Conservation (phyloP, 2,329 filamentous ascomycete species). For the Arthrobotrys sphaeroides region DNA sequence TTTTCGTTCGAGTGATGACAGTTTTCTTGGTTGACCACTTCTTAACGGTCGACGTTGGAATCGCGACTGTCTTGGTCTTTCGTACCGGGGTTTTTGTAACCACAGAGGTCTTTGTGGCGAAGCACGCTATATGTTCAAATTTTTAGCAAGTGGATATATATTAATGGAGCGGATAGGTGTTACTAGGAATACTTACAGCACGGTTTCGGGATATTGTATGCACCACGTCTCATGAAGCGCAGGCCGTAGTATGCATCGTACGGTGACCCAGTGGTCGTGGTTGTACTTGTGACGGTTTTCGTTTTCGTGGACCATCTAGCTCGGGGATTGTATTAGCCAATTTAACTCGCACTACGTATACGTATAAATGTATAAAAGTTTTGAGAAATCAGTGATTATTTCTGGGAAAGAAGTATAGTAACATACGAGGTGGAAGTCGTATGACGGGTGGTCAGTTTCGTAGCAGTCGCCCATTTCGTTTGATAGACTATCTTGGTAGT, state of each 20-base stretch:
- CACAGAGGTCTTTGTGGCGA: not conserved
- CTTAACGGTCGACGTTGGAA: not conserved
- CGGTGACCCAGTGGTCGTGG: not conserved
- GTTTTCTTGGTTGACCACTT: not conserved
- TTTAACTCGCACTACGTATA: too few species aligned
- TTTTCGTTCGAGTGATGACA: not conserved
- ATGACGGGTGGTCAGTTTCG: not conserved
- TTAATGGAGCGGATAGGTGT: not conserved
- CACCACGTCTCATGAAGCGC: not conserved
- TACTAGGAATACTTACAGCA: not conserved
- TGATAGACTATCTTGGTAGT: not conserved
- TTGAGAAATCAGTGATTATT: too few species aligned
- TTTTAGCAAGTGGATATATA: not conserved
- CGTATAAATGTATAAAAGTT: too few species aligned
- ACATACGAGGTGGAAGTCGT: not conserved
- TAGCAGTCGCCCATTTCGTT: not conserved
- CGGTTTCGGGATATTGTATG: not conserved
- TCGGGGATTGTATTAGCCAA: too few species aligned
- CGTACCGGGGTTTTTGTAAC: not conserved
- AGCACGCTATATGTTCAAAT: conserved; percentile 9
- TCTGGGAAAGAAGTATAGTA: too few species aligned
- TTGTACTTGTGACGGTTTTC: not conserved
- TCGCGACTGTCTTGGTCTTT: not conserved
- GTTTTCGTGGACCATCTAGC: not conserved
- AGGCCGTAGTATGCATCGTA: too few species aligned